A percentile compares a stretch with the other conserved stretches of the same genome.
Conservation (phyloP, 805 yeast species). For the Candida hungchunana region DNA sequence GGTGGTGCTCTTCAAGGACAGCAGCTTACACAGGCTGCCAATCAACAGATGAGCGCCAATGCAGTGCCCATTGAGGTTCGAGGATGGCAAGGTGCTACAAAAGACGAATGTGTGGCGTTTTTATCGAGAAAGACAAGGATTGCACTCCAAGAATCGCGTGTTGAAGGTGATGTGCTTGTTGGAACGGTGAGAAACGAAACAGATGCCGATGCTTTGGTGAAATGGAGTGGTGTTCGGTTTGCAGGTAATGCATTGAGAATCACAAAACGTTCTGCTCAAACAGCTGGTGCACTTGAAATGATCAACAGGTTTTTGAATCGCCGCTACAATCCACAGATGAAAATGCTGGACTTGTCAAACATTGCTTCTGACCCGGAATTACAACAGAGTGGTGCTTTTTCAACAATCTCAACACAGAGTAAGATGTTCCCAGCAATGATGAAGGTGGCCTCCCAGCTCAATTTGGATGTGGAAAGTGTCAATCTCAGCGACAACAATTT, state of each 20-base stretch:
- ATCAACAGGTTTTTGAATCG: conserved; percentile 55
- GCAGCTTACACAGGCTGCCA: conserved; percentile 16
- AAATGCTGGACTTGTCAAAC: conserved; percentile 64
- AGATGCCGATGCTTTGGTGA: conserved; percentile 56
- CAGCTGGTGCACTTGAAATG: conserved; percentile 52
- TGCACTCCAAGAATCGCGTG: conserved; percentile 45
- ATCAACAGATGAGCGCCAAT: conserved; percentile 21
- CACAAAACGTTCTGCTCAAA: conserved; percentile 22
- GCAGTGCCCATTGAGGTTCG: conserved; percentile 53
- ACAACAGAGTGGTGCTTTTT: conserved; percentile 58
- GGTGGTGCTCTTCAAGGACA: conserved; percentile 11
- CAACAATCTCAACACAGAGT: conserved; percentile 54
- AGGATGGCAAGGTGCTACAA: conserved; percentile 81
- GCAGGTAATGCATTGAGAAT: conserved; percentile 69
- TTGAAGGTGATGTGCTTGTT: conserved; percentile 52
- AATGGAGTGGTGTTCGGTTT: conserved; percentile 74
- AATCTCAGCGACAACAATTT: conserved; percentile 65
- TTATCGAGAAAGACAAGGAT: conserved; percentile 63
- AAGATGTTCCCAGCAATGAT: conserved; percentile 89
- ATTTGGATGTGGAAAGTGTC: conserved; percentile 55
- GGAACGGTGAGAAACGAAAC: conserved; percentile 52
- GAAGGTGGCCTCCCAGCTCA: conserved; percentile 65
- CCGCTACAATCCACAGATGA: conserved; percentile 61
- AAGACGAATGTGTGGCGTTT: conserved; percentile 64
- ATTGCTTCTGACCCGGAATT: conserved; percentile 64